Percentiles rank a stretch among this genome's conserved stretches.
These are phyloP conservation scores for Diutina ranongensis DNA, from an alignment of 1,139 yeast genomes.

Conservation along the genomic window DNA sequence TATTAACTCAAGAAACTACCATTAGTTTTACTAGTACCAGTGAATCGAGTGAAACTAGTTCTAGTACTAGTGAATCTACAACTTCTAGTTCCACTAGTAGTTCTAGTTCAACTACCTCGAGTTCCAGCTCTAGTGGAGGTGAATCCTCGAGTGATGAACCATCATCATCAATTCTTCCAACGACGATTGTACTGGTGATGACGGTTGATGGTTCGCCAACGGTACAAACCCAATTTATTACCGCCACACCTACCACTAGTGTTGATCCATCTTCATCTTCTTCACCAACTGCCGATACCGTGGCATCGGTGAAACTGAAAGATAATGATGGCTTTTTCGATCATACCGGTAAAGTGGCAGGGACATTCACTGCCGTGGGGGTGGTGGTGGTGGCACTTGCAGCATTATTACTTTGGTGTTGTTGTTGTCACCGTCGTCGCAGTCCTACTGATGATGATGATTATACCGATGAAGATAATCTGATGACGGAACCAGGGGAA, in stretches of 20 bases:
- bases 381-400: conserved; percentile 35
- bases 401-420: conserved; percentile 16
- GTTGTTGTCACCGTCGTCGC: conserved; percentile 10
- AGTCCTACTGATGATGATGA: conserved; percentile 9
- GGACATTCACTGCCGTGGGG: conserved; percentile 62
- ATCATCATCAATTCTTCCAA: conserved; percentile 5
- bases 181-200: conserved; percentile 10
- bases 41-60: too few species aligned
- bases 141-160: conserved; percentile 1
- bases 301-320: not conserved
- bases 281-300: not conserved
- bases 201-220: conserved; percentile 10
- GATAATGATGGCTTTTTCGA: conserved; percentile 31
- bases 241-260: conserved; percentile 7
- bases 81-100: too few species aligned
- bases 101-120: not conserved
- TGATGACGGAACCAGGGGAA: not conserved
- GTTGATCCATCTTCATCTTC: not conserved
- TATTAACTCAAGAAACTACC: not conserved
- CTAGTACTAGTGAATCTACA: too few species aligned
- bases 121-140: conserved; percentile 5
- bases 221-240: conserved; percentile 10
- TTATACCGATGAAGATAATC: not conserved
- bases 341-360: conserved; percentile 57
- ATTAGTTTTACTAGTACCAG: too few species aligned